Base-by-base conservation (phyloP, 1,139 yeast genomes). In the Yamadazyma sp. region DNA sequence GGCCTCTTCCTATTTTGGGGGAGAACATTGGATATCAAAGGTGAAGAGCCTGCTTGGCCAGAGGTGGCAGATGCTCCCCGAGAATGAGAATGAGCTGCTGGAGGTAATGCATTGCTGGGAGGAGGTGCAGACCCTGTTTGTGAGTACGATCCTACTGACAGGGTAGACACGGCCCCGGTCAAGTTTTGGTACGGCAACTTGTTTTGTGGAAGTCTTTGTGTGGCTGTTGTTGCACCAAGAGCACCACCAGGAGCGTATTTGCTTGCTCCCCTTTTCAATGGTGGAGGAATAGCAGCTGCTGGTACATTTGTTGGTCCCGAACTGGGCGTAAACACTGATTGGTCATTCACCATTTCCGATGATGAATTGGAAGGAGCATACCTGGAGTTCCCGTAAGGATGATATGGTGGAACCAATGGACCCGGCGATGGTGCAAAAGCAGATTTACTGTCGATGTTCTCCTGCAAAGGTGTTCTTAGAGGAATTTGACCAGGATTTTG, bases 311-410 rank as follows among this genome's bases (percentile, higher is more conserved):
- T 33, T 22, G 45, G 45, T 14, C 22, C 22, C 8, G 22, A 16
- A 16, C 7, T 11, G 4, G 22, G 22, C 6, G 24, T 24, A 11
- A 31, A 13, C 10, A 33, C 21, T 28, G 16, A 22, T 29, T 53
- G 48, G 38, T 52, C 56, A 41, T 46, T 57, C 8, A 27, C 10
- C 29, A 27, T 27, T 13, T 17, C 24, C 3, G 62, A 54, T 1
- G 64, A 58, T 1, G 57, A 50, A 45, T 56, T 59, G 34, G 56
- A 48, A 17, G 64, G 61, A 2, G 65, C 61, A 49, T 65, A 65
- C 40, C 52, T 57, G 1, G 61, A 47, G 5, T 40, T 40, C 14
- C 33, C 31, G 12, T 8, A 35, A 2, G 37, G 32, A 4, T 21
- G 33, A n/a, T 7, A 35, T 8, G 33, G 27, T 31, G 33, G 27